phyloP scores from a whole-genome alignment of 345 rosid genomes.

The Camelina neglecta region DNA sequence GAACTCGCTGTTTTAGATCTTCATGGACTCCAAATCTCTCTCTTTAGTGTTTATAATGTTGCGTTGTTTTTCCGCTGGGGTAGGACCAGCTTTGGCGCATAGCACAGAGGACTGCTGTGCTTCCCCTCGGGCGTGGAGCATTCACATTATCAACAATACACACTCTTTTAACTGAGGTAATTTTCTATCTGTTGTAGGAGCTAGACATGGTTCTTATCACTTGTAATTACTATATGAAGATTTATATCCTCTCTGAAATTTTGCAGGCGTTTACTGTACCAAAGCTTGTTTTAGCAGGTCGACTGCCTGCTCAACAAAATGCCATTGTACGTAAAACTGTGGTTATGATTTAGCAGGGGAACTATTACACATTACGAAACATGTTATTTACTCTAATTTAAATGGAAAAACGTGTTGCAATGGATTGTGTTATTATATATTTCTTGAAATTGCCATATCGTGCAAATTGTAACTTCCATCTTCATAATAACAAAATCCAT shows the following conservation, averaged over 20 bases:
- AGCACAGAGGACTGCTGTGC: slow-evolving; percentile 96
- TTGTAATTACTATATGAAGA: slow-evolving; percentile 37
- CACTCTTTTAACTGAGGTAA: slow-evolving; percentile 91
- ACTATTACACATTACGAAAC: slow-evolving; percentile 14
- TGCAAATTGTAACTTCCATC: slow-evolving; percentile 23
- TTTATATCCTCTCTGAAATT: slow-evolving; percentile 34
- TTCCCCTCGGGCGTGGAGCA: slow-evolving; percentile 97
- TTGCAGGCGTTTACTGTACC: slow-evolving; percentile 93
- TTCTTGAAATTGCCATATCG: slow-evolving; percentile 3
- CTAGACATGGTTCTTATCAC: slow-evolving; percentile 5
- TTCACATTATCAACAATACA: slow-evolving; percentile 91
- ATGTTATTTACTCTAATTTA: slow-evolving; percentile 5
- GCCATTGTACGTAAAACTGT: slow-evolving; percentile 80
- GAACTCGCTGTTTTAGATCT: slow-evolving; percentile 20
- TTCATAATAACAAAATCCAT: not conserved
- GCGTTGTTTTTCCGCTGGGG: slow-evolving; percentile 35
- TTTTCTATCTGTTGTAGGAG: slow-evolving; percentile 18
- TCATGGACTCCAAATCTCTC: slow-evolving; percentile 4
- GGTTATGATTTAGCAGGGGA: slow-evolving; percentile 25
- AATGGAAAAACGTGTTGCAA: not conserved
- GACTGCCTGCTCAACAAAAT: slow-evolving; percentile 96
- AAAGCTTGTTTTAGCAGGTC: slow-evolving; percentile 97
- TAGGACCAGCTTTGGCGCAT: slow-evolving; percentile 97
- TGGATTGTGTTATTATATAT: slow-evolving; percentile 10
- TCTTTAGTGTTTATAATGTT: slow-evolving; percentile 14